phyloP scores from a whole-genome alignment of 2,329 filamentous ascomycete genomes.

The Penicillium concentricum region DNA sequence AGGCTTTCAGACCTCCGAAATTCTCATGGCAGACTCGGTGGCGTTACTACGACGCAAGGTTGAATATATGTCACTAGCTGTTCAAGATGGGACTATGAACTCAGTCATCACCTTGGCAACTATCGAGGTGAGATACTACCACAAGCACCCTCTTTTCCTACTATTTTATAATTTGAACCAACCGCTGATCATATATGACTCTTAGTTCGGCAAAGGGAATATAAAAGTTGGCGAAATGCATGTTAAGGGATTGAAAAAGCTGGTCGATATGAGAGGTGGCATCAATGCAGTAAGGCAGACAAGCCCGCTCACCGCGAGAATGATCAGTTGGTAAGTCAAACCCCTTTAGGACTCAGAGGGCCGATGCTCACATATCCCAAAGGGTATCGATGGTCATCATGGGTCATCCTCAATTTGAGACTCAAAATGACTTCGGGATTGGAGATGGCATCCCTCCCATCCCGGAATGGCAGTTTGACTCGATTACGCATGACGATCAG shows the following conservation, averaged over 20 bases:
- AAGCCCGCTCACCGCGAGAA: conserved; percentile 55
- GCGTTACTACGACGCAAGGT: conserved; percentile 53
- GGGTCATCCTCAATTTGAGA: conserved; percentile 53
- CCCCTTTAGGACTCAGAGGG: no score
- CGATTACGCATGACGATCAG: conserved; percentile 7
- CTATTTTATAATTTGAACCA: neutral
- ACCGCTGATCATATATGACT: neutral
- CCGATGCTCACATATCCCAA: neutral
- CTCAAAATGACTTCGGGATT: conserved; percentile 50
- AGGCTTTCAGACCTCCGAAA: conserved; percentile 54
- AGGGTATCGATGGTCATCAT: conserved; percentile 61
- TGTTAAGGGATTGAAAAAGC: conserved; percentile 50
- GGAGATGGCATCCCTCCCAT: conserved; percentile 53
- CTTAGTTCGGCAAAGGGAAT: conserved; percentile 56
- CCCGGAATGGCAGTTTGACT: conserved; percentile 48
- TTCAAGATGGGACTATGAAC: conserved; percentile 57
- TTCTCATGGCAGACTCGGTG: conserved; percentile 59
- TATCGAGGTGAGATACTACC: conserved; percentile 51
- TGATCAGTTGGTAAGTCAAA: conserved; percentile 52
- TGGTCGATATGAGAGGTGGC: conserved; percentile 53
- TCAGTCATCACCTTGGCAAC: conserved; percentile 58
- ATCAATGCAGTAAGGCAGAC: conserved; percentile 50
- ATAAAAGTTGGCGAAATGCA: conserved; percentile 47
- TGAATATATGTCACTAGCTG: conserved; percentile 46
- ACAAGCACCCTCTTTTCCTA: neutral